phyloP scores from a whole-genome alignment of 495 filamentous ascomycete genomes.

The Penicillium cataractarum region DNA sequence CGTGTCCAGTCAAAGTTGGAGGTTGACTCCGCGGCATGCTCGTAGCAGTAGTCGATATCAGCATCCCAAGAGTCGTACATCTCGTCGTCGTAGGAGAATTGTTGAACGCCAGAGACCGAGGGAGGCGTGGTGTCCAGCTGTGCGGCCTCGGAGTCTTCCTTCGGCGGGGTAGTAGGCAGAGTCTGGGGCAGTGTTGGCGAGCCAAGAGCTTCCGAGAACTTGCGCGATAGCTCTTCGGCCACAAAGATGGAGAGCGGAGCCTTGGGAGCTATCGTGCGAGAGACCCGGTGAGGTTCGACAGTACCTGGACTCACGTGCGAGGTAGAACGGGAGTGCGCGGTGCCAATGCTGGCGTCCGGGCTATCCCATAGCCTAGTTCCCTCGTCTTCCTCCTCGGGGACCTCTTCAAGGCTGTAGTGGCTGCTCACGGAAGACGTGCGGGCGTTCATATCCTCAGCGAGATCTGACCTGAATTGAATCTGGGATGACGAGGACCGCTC shows the following conservation, averaged over 20 bases:
- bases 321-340: slow-evolving; percentile 23
- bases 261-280: slow-evolving; percentile 21
- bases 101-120: slow-evolving; percentile 20
- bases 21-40: slow-evolving; percentile 85
- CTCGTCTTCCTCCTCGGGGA: slow-evolving; percentile 79
- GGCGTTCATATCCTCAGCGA: slow-evolving; percentile 49
- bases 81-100: slow-evolving; percentile 29
- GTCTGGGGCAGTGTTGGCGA: slow-evolving; percentile 45
- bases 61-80: slow-evolving; percentile 82
- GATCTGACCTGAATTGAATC: slow-evolving; percentile 30
- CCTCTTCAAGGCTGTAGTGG: slow-evolving; percentile 60
- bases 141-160: slow-evolving; percentile 1
- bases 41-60: slow-evolving; percentile 93
- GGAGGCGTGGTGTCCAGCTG: slow-evolving; percentile 20
- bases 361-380: slow-evolving; percentile 38
- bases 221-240: slow-evolving; percentile 37
- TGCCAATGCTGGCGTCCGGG: slow-evolving; percentile 24
- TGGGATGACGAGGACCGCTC: slow-evolving; percentile 18
- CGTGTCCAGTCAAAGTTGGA: slow-evolving; percentile 89
- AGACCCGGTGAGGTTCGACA: slow-evolving; percentile 6
- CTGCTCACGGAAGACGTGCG: slow-evolving; percentile 49
- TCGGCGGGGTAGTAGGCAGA: slow-evolving; percentile 17
- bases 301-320: slow-evolving; percentile 23
- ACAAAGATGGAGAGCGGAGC: slow-evolving; percentile 38
- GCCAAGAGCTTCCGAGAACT: slow-evolving; percentile 45